Evolutionary conservation across 306 rosid species (phyloP), one percentile per base, ranked within the genome.

Genomic region (Fagus sylvatica): DNA sequence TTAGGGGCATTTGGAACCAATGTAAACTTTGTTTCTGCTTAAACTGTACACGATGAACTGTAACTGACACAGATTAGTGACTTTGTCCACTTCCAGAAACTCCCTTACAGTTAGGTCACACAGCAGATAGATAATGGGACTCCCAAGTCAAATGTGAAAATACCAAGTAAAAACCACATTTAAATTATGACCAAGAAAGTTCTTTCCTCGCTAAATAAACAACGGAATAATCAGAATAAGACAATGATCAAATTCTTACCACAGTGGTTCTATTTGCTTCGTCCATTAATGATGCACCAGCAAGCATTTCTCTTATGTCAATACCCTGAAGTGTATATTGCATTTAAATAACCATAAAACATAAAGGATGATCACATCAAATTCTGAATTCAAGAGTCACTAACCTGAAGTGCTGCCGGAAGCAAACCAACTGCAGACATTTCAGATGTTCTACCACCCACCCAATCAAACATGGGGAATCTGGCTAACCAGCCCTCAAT

Each of bases 401-500:
- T 62, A 71, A 93, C 99, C 98, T 95, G 99, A 78, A 95, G 96
- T 43, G 99, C 99, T 48, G 98, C 99, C 37, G 98, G 98, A 90
- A 95, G 99, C 85, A 95, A 94, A 84, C 99, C 99, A 65, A 95
- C 99, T 10, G 99, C 99, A 73, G 99, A 95, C 99, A 95, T 95
- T 80, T 85, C 98, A 2, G 98, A 95, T 5, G 98, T 95, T 78
- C 99, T 87, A 67, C 99, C 98, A 81, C 99, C 99, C 73, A 95
- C 99, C 99, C 99, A 95, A 74, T 95, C 99, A 87, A 95, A 95
- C 99, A 95, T 95, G 11, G 99, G 99, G 80, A 95, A 90, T 85
- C 97, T 91, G 72, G 99, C 98, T 69, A 95, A 74, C 99, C 99
- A 95, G 53, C 99, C 91, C 85, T 95, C 99, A 81, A 95, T 91